Percentiles rank a stretch among this genome's conserved stretches.
Conservation (phyloP, 2,329 filamentous ascomycete species). For the Didymella pinodella region DNA sequence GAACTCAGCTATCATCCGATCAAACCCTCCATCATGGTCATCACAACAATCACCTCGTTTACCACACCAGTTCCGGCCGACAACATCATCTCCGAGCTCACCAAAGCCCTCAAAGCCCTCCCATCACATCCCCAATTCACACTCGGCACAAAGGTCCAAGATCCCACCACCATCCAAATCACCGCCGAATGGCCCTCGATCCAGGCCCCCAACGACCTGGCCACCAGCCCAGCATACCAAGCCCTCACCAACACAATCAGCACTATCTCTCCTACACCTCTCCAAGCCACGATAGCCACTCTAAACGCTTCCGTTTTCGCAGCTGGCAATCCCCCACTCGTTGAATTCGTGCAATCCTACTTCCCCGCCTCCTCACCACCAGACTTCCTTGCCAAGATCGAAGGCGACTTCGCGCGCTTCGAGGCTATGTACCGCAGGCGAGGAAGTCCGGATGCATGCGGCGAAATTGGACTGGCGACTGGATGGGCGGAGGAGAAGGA, state of each 20-base stretch:
- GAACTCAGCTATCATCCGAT: neutral
- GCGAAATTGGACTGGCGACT: neutral
- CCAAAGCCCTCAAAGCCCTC: neutral
- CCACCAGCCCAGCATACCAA: neutral
- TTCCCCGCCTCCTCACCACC: neutral
- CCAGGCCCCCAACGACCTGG: neutral
- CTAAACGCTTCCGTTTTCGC: neutral
- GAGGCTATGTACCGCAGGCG: neutral
- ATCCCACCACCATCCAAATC: neutral
- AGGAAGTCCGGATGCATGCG: neutral
- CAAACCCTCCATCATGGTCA: neutral
- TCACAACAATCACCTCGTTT: neutral
- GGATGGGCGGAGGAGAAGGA: slow-evolving; percentile 9
- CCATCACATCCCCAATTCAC: neutral
- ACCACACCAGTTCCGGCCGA: neutral
- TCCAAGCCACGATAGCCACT: neutral
- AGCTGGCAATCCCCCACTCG: neutral
- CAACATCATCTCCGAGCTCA: neutral
- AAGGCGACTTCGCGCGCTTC: slow-evolving; percentile 2
- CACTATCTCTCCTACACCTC: neutral
- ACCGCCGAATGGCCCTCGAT: neutral
- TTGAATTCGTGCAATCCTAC: neutral
- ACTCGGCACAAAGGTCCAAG: neutral
- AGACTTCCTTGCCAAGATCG: neutral
- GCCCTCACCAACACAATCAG: neutral